A percentile compares a stretch with the other conserved stretches of the same genome.
Evolutionary conservation across 2,329 filamentous ascomycete genomes (phyloP).

Genomic region (Cladosporium sp.): DNA sequence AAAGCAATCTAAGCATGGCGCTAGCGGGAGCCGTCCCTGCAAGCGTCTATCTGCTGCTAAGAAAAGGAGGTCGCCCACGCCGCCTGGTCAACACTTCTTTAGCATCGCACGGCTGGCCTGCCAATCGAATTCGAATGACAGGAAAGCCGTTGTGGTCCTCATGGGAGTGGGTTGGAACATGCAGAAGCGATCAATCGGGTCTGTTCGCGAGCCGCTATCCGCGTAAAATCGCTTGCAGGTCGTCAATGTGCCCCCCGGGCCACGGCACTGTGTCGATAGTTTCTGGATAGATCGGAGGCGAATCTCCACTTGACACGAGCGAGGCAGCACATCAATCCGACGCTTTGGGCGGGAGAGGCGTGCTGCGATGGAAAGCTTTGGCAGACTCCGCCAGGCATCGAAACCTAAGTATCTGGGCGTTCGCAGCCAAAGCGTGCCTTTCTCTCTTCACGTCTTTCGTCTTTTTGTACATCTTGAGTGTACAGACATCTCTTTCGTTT

Average conservation of each 20-base stretch:
- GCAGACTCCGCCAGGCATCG: neutral
- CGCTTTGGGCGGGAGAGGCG: constrained; percentile 6
- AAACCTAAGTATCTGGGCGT: constrained; percentile 1
- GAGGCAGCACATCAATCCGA: constrained; percentile 1
- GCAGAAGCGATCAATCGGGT: constrained; percentile 1
- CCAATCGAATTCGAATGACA: constrained; percentile 11
- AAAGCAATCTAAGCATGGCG: neutral
- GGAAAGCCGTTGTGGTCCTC: neutral
- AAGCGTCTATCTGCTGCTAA: neutral
- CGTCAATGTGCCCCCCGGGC: neutral
- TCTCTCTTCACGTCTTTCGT: constrained; percentile 1
- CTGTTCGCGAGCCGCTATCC: neutral
- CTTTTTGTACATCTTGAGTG: constrained; percentile 3
- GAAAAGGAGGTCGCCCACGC: constrained; percentile 6
- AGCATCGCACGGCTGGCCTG: neutral
- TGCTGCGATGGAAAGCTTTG: neutral
- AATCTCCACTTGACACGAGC: constrained; percentile 6
- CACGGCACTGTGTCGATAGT: constrained; percentile 8
- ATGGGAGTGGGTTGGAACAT: neutral
- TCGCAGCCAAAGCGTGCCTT: neutral
- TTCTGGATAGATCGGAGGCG: neutral
- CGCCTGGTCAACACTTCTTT: constrained; percentile 2
- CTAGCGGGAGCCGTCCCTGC: neutral
- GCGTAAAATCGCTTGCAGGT: neutral
- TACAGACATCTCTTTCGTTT: constrained; percentile 4